Base-by-base conservation (phyloP, 2,329 filamentous ascomycete genomes). In the Dothideomycetes sp. region DNA sequence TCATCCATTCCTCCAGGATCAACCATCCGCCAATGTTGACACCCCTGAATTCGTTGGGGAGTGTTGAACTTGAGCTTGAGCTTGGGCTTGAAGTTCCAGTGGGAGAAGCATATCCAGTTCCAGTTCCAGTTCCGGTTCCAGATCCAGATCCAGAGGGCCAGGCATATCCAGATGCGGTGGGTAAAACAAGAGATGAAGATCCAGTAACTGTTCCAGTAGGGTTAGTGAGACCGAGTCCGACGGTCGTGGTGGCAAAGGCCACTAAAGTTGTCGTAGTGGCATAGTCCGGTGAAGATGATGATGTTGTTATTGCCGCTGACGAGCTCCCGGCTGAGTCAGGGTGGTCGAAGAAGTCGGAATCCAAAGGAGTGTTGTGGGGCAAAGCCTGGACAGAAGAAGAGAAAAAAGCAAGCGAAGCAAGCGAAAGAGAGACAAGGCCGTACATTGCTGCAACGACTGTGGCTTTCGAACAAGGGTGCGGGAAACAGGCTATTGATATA, bases 11-110 rank as follows among this genome's bases (percentile, higher is more conserved):
- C 33, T 63, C 59, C 2, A 62, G 47, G 12, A 62, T 44, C 5
- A 62, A 51, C 57, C 58, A 60, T 16, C 50, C 50, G n/a, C 59
- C 58, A 19, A 60, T 46, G 41, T 62, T 61, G 36, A 60, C 54
- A 24, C 60, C 60, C 12, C 53, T 51, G 37, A 58, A 43, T 10
- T 44, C 38, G 16, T 36, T 17, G n/a, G 41, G 36, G 4, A 38
- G 36, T 39, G 32, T 36, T 11, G 31, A 38, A 37, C 16, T 27
- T 41, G 22, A 27, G 12, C 17, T 18, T 12, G 27, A 34, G 19
- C 10, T 37, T 7, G 8, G 9, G 22, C 14, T 29, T 2, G 34
- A 22, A 12, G 34, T 24, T 12, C 5, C 11, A 11, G 18, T 37
- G 14, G 33, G 16, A 17, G 33, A 35, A 19, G n/a, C 24, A 17